Base-by-base conservation (phyloP, 805 yeast genomes). In the Sugiyamaella chiloensis region DNA sequence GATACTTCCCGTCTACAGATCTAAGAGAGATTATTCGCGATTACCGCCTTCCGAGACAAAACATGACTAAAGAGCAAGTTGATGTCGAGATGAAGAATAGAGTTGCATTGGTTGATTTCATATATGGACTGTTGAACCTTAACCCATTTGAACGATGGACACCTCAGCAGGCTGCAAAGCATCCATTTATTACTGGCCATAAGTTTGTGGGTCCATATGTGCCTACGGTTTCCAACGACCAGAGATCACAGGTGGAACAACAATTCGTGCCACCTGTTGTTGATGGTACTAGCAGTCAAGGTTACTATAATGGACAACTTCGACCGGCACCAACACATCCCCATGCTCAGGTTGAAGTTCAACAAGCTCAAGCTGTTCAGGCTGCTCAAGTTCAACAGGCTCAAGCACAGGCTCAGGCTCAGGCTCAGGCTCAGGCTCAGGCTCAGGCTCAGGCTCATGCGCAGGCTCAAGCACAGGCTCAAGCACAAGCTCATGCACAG, bases 61-160 rank as follows among this genome's bases (percentile, higher is more conserved):
- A 62, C 52, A 64, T 69, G 69, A 56, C 62, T 24, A 61, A 63
- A 40, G 59, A 56, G 3, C 73, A 69, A 55, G 67, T 78, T 40
- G 95, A 86, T 48, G 76, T 76, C 56, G 97, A 91, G 64, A 72
- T 82, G 71, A 74, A 73, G 44, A 87, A 87, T 54, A 72, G 98
- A 41, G 74, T 73, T 42, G 74, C 85, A 34, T 73, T 91, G 48
- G 71, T 83, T 21, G 96, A 91, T 64, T 87, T 93, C 57, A 71
- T 93, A 42, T 66, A 72, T 36, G 95, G 95, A 21, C 75, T 87
- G 7, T 70, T 93, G 52, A 87, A 84, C 55, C 66, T 88, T 59
- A 90, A 91, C 64, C 99, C 99, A 0, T 74, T 93, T 57, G 96
- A 89, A 64, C 78, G 99, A 58, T 85, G 96, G 85, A 87, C 97